These are phyloP conservation scores for Yamadazyma membranifaciens DNA, from an alignment of 1,139 yeast genomes.

Conservation along the genomic window DNA sequence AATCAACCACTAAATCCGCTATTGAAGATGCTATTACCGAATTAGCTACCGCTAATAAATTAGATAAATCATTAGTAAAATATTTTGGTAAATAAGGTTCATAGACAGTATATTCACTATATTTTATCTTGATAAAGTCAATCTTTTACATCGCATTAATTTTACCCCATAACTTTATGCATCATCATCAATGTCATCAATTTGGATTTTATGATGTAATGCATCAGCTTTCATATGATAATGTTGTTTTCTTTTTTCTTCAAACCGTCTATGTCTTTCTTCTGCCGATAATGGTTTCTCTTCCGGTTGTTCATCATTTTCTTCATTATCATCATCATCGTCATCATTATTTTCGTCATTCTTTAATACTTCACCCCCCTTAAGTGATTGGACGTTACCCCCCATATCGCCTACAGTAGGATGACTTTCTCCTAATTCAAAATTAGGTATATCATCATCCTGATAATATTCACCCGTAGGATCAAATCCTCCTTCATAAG, in stretches of 20 bases:
- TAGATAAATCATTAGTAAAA: conserved; percentile 34
- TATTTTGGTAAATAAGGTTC: conserved; percentile 21
- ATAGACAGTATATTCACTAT: not conserved
- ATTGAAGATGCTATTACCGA: conserved; percentile 49
- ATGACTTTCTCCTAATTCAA: conserved; percentile 42
- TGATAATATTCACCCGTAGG: conserved; percentile 82
- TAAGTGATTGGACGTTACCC: conserved; percentile 28
- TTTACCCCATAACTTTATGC: conserved; percentile 1
- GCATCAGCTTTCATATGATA: conserved; percentile 68
- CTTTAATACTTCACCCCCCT: conserved; percentile 38
- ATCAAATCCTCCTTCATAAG: conserved; percentile 90
- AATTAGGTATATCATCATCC: conserved; percentile 54
- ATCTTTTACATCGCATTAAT: not conserved
- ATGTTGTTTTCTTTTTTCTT: conserved; percentile 73
- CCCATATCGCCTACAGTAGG: conserved; percentile 33
- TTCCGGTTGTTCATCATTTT: conserved; percentile 34
- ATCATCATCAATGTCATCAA: conserved; percentile 30
- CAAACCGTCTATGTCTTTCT: conserved; percentile 66
- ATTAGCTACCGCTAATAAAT: conserved; percentile 31
- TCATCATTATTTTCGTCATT: conserved; percentile 17
- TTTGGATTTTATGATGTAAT: conserved; percentile 34
- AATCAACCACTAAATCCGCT: conserved; percentile 50
- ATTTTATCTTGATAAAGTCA: not conserved
- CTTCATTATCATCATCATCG: conserved; percentile 22
- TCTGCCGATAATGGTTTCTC: conserved; percentile 49